Base-by-base conservation (phyloP, 441 rosid genomes). In the Pelargonium exstipulatum region DNA sequence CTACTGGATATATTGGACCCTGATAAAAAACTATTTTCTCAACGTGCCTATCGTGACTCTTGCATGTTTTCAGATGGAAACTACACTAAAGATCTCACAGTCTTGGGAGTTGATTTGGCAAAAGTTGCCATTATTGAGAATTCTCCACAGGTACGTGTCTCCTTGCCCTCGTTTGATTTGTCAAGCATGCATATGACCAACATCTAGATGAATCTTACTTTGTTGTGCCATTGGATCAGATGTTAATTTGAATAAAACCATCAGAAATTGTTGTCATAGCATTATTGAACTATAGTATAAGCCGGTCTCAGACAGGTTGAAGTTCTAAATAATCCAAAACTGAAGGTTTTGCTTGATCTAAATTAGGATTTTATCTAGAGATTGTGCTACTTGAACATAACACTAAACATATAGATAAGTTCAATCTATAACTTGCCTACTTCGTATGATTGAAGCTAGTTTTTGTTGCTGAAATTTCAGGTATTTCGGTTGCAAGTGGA, bases 401-500 rank as follows among this genome's bases (percentile, higher is more conserved):
- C 16, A 53, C 8, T 17, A 53, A 5, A 17, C 60, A 17, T 53
- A 53, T 53, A 53, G 60, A 17, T 53, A 18, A 14, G 60, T 8
- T 53, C 8, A 53, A 17, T 53, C 35, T 13, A 9, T 61, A 7
- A 22, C 20, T 24, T 60, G 13, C 60, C 60, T 70, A 16, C 18
- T 70, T 4, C 49, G 13, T 45, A 24, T 45, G 35, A 14, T 51
- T 4, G 10, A 7, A 32, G 22, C 9, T 58, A 6, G n/a, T 20
- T 64, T 71, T 58, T 10, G 73, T 53, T 53, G 62, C 24, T 65
- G 66, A 32, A 4, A 29, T 64, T 20, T 69, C 74, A 92, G 99
- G 98, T 96, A 69, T 92, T 92, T 77, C 97, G 98, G 43, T 94
- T 91, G 80, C 97, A 94, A 83, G 93, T 94, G 79, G 98, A 94